Percentiles rank a stretch among this genome's conserved stretches.
These are phyloP conservation scores for Plasmodium knowlesi DNA, from an alignment of 169 alveolate species.

Conservation along the genomic window DNA sequence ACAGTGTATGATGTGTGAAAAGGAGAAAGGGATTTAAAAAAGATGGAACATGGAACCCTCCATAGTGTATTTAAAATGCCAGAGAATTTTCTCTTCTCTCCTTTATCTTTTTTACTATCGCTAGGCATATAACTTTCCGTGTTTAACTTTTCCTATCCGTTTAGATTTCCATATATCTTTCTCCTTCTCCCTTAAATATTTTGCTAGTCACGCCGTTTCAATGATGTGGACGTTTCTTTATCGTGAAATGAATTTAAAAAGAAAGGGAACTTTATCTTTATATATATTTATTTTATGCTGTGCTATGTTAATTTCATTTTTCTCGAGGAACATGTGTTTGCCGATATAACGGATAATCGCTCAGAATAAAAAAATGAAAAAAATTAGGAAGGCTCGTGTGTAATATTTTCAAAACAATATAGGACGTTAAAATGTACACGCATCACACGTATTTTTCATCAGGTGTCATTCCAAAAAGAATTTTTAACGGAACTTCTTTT, in stretches of 20 bases:
- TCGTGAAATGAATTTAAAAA: background rate
- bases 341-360: background rate
- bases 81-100: background rate
- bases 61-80: background rate
- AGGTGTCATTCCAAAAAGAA: background rate
- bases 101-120: background rate
- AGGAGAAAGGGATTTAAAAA: background rate
- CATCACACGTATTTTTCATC: constrained; percentile 2
- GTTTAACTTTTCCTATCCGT: background rate
- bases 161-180: background rate
- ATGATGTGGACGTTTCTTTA: background rate
- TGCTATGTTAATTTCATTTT: background rate
- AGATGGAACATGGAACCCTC: background rate
- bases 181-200: background rate
- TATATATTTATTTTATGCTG: background rate
- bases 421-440: constrained; percentile 14
- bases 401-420: constrained; percentile 40
- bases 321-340: constrained; percentile 8
- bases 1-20: background rate
- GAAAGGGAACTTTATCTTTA: background rate
- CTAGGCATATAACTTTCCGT: background rate
- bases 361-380: background rate
- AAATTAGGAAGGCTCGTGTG: background rate
- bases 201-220: background rate
- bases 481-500: background rate